Evolutionary conservation across 202 grass and related monocot species (phyloP).

Genomic region (Carex sylvatica): DNA sequence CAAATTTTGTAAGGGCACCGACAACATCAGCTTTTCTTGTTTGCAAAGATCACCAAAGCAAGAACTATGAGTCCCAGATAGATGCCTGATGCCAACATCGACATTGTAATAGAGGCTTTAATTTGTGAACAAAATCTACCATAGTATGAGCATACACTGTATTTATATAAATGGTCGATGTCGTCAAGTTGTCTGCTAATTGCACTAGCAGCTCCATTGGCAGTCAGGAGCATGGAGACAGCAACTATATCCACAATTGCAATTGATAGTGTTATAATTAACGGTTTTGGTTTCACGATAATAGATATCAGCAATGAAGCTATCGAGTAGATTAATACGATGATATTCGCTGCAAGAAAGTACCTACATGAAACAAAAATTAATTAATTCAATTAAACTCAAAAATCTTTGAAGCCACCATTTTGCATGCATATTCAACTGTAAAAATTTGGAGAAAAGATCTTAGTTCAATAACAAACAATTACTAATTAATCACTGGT

Average conservation of each 20-base stretch:
- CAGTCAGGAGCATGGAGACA: neutral
- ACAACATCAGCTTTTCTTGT: constrained; percentile 12
- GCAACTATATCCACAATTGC: neutral
- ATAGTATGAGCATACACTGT: neutral
- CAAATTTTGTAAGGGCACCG: neutral
- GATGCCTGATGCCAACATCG: neutral
- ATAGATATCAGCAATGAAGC: neutral
- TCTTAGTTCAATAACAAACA: neutral
- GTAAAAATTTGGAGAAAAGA: neutral
- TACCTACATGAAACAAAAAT: constrained; percentile 21
- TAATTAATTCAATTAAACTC: neutral
- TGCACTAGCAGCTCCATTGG: constrained; percentile 15
- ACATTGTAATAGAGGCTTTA: constrained; percentile 19
- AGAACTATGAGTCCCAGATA: constrained; percentile 15
- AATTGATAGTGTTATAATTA: constrained; percentile 6
- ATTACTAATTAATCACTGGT: too few relatives aligned
- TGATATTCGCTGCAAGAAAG: constrained; percentile 19
- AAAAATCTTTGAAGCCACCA: neutral
- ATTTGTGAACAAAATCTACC: neutral
- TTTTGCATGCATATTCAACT: neutral
- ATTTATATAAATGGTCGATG: neutral
- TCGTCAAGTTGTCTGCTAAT: neutral
- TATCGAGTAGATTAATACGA: constrained; percentile 6
- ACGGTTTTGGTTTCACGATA: constrained; percentile 2
- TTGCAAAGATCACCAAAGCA: constrained; percentile 2